Evolutionary conservation across 1,139 yeast species (phyloP).

Genomic region (Suhomyces choctaworum): DNA sequence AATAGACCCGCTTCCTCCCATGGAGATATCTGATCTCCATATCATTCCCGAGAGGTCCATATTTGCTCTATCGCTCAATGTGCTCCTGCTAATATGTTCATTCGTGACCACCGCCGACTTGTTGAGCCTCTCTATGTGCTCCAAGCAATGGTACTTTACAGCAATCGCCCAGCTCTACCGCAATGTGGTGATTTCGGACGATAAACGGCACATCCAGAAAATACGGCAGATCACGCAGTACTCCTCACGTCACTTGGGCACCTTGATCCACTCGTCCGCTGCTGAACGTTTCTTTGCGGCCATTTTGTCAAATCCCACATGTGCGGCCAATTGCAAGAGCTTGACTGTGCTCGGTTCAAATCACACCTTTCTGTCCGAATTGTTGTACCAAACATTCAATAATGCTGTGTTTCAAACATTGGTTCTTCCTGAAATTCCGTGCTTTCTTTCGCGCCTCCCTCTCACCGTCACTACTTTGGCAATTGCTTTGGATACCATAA

Average conservation of each 20-base stretch:
- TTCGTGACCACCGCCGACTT: conserved; percentile 20
- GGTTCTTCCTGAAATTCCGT: not conserved
- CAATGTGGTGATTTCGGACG: conserved; percentile 19
- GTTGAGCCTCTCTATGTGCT: conserved; percentile 17
- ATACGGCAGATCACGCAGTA: conserved; percentile 12
- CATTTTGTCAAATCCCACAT: not conserved
- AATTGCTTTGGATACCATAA: conserved; percentile 4
- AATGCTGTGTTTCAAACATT: not conserved
- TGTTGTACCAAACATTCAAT: not conserved
- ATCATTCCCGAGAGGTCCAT: too few species aligned
- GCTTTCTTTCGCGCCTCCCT: not conserved
- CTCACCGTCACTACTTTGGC: not conserved
- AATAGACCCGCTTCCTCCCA: too few species aligned
- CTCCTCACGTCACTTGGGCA: conserved; percentile 20
- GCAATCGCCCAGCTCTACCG: conserved; percentile 21
- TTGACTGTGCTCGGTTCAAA: not conserved
- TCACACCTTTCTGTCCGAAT: not conserved
- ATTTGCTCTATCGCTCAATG: too few species aligned
- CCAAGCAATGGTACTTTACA: conserved; percentile 20
- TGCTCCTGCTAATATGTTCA: not conserved
- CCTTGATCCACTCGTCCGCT: conserved; percentile 17
- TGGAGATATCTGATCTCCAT: too few species aligned
- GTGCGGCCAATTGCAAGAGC: not conserved
- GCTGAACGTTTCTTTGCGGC: conserved; percentile 9
- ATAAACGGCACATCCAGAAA: conserved; percentile 12